Conservation (phyloP, 345 rosid species). For the Lepidium didymum region DNA sequence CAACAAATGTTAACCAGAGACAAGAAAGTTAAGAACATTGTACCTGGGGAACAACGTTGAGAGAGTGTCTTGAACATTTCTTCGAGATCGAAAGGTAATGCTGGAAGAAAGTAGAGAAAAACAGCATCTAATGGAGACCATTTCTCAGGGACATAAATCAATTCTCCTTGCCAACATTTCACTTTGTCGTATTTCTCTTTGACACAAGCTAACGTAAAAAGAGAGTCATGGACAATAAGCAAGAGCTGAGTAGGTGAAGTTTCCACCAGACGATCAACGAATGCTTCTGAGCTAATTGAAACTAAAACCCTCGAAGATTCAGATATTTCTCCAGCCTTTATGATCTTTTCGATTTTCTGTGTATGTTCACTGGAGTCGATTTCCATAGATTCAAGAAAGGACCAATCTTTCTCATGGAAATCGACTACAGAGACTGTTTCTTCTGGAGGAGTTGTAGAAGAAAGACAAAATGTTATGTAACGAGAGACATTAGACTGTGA, state of each 20-base stretch:
- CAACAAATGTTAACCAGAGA: background rate
- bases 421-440: slow-evolving; percentile 43
- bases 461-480: slow-evolving; percentile 4
- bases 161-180: slow-evolving; percentile 97
- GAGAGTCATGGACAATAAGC: slow-evolving; percentile 80
- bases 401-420: slow-evolving; percentile 77
- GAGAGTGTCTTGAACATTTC: slow-evolving; percentile 48
- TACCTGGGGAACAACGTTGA: slow-evolving; percentile 61
- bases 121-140: slow-evolving; percentile 84
- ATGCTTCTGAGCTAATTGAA: slow-evolving; percentile 57
- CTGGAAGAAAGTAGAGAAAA: slow-evolving; percentile 81
- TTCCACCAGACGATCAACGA: slow-evolving; percentile 60
- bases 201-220: slow-evolving; percentile 59
- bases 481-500: slow-evolving; percentile 11
- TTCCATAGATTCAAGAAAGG: slow-evolving; percentile 70
- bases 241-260: slow-evolving; percentile 44
- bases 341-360: slow-evolving; percentile 42
- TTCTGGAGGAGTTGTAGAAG: slow-evolving; percentile 36
- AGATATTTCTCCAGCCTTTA: slow-evolving; percentile 50
- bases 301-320: slow-evolving; percentile 67
- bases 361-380: slow-evolving; percentile 28
- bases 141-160: slow-evolving; percentile 66
- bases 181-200: slow-evolving; percentile 75
- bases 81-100: slow-evolving; percentile 57
- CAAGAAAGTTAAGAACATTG: slow-evolving; percentile 1